These are phyloP conservation scores for Hymenoscyphus scutula DNA, from an alignment of 2,329 filamentous ascomycete genomes.

Conservation along the genomic window DNA sequence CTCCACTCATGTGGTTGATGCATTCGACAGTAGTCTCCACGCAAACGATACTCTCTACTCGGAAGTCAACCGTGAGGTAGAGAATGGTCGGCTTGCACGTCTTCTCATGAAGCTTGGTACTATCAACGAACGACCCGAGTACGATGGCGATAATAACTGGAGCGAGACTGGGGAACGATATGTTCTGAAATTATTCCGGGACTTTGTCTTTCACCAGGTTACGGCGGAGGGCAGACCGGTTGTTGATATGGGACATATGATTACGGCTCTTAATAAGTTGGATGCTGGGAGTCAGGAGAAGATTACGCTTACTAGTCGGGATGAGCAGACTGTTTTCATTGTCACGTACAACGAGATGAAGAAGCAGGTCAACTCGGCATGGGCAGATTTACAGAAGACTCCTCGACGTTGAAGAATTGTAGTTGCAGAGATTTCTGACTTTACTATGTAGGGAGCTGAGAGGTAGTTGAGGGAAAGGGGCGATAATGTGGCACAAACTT, in stretches of 20 bases:
- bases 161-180: slow-evolving; percentile 91
- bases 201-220: slow-evolving; percentile 96
- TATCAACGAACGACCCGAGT: slow-evolving; percentile 87
- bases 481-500: background rate
- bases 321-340: slow-evolving; percentile 85
- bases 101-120: slow-evolving; percentile 79
- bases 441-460: slow-evolving; percentile 2
- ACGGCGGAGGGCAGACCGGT: slow-evolving; percentile 80
- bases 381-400: slow-evolving; percentile 49
- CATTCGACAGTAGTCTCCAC: slow-evolving; percentile 77
- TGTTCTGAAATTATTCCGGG: slow-evolving; percentile 89
- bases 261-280: slow-evolving; percentile 85
- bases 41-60: slow-evolving; percentile 71
- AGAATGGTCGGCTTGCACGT: slow-evolving; percentile 83
- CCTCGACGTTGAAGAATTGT: slow-evolving; percentile 5
- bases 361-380: slow-evolving; percentile 57
- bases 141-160: slow-evolving; percentile 75
- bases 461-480: background rate
- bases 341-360: slow-evolving; percentile 89
- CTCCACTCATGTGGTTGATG: slow-evolving; percentile 69
- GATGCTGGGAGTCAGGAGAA: slow-evolving; percentile 87
- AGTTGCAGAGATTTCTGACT: background rate
- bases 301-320: slow-evolving; percentile 79
- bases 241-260: slow-evolving; percentile 82
- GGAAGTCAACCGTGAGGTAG: slow-evolving; percentile 75